A percentile compares a stretch with the other conserved stretches of the same genome.
These are phyloP conservation scores for Vigna nakashimae DNA, from an alignment of 306 rosid species.

Conservation along the genomic window DNA sequence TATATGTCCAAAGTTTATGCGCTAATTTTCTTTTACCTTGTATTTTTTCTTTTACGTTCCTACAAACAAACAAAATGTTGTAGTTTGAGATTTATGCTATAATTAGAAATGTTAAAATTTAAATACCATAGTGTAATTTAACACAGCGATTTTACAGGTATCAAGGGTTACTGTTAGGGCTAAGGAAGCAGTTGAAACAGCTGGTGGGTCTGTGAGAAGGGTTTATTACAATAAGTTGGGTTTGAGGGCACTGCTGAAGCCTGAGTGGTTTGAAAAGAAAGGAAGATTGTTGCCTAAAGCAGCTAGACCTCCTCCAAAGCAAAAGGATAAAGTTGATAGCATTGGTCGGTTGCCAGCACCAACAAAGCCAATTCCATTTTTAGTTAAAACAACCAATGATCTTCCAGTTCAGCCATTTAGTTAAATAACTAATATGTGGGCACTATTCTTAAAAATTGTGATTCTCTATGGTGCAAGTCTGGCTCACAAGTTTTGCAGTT, in stretches of 20 bases:
- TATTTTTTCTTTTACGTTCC: not conserved
- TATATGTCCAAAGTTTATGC: slow-evolving; percentile 1
- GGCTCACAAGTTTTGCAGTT: slow-evolving; percentile 28
- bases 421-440: slow-evolving; percentile 31
- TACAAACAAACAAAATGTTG: slow-evolving; percentile 2
- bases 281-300: slow-evolving; percentile 93
- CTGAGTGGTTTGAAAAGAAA: slow-evolving; percentile 97
- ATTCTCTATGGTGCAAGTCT: slow-evolving; percentile 12
- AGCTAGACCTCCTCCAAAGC: slow-evolving; percentile 97
- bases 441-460: slow-evolving; percentile 27
- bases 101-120: no score
- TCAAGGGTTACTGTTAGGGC: slow-evolving; percentile 94
- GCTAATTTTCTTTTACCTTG: not conserved
- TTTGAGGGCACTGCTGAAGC: slow-evolving; percentile 76
- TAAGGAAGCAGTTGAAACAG: slow-evolving; percentile 89
- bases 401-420: slow-evolving; percentile 46
- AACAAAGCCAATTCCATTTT: slow-evolving; percentile 82
- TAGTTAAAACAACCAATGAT: slow-evolving; percentile 52
- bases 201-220: slow-evolving; percentile 90
- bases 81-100: slow-evolving; percentile 9
- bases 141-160: slow-evolving; percentile 59
- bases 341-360: slow-evolving; percentile 96
- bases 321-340: slow-evolving; percentile 81
- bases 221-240: slow-evolving; percentile 91
- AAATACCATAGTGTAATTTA: not conserved